Evolutionary conservation across 73 alveolate species (phyloP).

Genomic region (Paramecium sonneborni): DNA sequence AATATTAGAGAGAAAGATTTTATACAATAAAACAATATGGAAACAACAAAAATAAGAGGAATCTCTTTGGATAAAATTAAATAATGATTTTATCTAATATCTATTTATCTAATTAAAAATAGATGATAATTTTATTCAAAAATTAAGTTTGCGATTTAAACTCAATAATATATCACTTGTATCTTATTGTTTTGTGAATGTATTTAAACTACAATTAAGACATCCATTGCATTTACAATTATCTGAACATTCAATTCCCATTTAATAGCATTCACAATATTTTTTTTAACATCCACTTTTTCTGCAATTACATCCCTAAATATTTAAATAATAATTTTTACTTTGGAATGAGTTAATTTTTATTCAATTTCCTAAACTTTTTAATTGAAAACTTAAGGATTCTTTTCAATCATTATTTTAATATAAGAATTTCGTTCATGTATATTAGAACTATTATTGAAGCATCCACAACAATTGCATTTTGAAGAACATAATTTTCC

Average conservation of each 20-base stretch:
- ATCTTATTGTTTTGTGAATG: background rate
- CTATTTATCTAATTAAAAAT: too few species aligned
- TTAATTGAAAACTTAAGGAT: conserved; percentile 92
- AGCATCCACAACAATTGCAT: conserved; percentile 93
- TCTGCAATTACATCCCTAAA: conserved; percentile 76
- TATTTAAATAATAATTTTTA: background rate
- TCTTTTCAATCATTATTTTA: conserved; percentile 81
- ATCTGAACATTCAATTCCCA: conserved; percentile 71
- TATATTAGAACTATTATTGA: conserved; percentile 85
- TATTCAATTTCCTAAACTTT: conserved; percentile 66
- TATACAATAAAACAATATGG: background rate
- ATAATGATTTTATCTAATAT: background rate
- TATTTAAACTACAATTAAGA: conserved; percentile 7
- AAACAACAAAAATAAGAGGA: background rate
- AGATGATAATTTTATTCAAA: background rate
- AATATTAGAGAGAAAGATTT: conserved; percentile 5
- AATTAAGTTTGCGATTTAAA: background rate
- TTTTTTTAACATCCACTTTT: conserved; percentile 76
- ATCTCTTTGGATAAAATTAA: background rate
- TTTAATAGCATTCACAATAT: conserved; percentile 75
- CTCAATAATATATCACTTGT: background rate
- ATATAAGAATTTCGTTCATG: conserved; percentile 77
- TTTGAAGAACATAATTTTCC: conserved; percentile 74
- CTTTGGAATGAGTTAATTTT: background rate
- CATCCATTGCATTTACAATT: conserved; percentile 67